Evolutionary conservation across 306 rosid genomes (phyloP), one percentile per base, ranked within the genome.

Genomic region (Bauhinia variegata): DNA sequence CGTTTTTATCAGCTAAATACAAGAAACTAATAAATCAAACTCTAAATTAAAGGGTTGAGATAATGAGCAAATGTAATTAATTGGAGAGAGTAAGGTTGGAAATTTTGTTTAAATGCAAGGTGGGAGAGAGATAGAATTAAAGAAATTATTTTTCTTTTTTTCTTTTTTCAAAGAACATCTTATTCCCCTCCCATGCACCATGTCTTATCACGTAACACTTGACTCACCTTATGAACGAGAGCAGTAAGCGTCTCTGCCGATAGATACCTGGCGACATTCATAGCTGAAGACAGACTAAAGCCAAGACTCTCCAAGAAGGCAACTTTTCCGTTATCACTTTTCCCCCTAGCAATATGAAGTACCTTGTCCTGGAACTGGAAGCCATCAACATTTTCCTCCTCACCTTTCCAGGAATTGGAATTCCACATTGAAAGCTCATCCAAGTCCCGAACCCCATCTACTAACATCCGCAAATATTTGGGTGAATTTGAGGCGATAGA

Each of bases 221-320:
- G 23, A 1, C 39, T 36, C 39, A 81, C 92, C 87, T 86, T 87
- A 44, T 70, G 63, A 17, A 87, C 73, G 51, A 92, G 96, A 54
- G 81, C 54, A 4, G 86, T 77, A 16, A 93, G 87, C 12, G 86
- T 71, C 75, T 83, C 80, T 4, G 80, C 42, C 0, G 91, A 81
- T 18, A 86, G 85, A 72, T 93, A 78, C 46, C 89, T 77, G 2
- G 96, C 84, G 42, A 89, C 79, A 67, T 89, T 81, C 87, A 89
- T 87, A 46, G 98, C 96, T 6, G 88, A 86, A 78, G 93, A 77
- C 14, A 88, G 80, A 58, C 79, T 79, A 76, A 93, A 80, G 16
- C 91, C 96, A 3, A 74, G 74, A 71, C 89, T 83, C 89, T 89
- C 98, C 80, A 89, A 59, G 67, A 84, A 84, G 3, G 91, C 93